Percentiles rank a stretch among this genome's conserved stretches.
Conservation (phyloP, 2,329 filamentous ascomycete genomes). For the Fusarium sp. region DNA sequence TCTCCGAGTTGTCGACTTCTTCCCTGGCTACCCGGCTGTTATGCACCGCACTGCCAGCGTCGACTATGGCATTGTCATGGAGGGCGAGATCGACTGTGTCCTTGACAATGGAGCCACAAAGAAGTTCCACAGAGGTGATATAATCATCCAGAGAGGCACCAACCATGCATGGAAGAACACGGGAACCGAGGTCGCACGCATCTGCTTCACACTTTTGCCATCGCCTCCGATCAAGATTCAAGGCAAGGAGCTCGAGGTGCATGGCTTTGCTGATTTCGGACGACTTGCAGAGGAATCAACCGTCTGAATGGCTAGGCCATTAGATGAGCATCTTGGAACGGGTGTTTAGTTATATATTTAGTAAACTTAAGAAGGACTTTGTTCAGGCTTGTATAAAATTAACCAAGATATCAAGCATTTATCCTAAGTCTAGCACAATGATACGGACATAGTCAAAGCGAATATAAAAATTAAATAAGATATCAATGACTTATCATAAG, state of each 20-base stretch:
- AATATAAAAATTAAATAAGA: too few species aligned
- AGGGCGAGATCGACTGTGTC: conserved; percentile 44
- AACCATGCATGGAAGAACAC: conserved; percentile 47
- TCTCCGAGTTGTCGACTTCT: conserved; percentile 44
- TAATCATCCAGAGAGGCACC: conserved; percentile 46
- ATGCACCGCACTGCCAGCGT: conserved; percentile 46
- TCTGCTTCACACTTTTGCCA: conserved; percentile 45
- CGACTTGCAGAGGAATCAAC: conserved; percentile 38
- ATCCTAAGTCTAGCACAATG: too few species aligned
- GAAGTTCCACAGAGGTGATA: conserved; percentile 40
- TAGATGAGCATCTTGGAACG: not conserved
- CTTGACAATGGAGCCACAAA: conserved; percentile 39
- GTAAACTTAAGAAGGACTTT: too few species aligned
- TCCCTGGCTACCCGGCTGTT: conserved; percentile 37
- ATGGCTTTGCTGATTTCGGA: conserved; percentile 42
- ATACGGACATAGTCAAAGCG: too few species aligned
- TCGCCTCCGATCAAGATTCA: conserved; percentile 37
- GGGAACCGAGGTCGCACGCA: conserved; percentile 34
- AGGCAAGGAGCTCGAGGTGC: conserved; percentile 42
- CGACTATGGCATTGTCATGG: conserved; percentile 43
- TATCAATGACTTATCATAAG: too few species aligned
- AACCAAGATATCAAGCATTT: too few species aligned
- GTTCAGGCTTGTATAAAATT: too few species aligned
- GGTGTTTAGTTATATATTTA: too few species aligned
- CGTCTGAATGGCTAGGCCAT: conserved; percentile 2